A percentile compares a stretch with the other conserved stretches of the same genome.
Evolutionary conservation across 257 asterid species (phyloP).

Genomic region (Solanum chmielewskii): DNA sequence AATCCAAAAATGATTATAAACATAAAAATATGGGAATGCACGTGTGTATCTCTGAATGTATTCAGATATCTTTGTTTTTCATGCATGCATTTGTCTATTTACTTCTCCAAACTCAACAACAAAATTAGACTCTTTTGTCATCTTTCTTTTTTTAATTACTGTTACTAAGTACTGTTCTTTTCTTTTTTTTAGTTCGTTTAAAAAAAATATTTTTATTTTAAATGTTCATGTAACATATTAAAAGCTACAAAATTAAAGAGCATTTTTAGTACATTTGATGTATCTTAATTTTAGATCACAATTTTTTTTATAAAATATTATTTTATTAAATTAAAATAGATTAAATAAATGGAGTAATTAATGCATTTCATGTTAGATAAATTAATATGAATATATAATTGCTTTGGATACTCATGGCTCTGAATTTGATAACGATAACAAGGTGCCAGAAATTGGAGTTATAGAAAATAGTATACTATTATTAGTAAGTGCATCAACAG

Average conservation of each 20-base stretch:
- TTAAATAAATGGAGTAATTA: not conserved
- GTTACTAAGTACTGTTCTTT: not conserved
- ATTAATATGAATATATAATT: not conserved
- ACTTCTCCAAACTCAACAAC: not conserved
- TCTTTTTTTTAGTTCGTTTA: too few species aligned
- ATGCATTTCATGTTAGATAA: not conserved
- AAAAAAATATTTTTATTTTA: too few species aligned
- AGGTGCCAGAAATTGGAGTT: not conserved
- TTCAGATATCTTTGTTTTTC: not conserved
- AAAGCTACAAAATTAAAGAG: too few species aligned
- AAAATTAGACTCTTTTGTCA: not conserved
- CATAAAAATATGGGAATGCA: conserved; percentile 6
- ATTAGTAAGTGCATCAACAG: not conserved
- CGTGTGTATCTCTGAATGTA: conserved; percentile 3
- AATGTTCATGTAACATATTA: not conserved
- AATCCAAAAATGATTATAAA: not conserved
- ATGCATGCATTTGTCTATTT: not conserved
- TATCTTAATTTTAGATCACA: not conserved
- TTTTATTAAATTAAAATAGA: not conserved
- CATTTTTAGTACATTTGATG: too few species aligned
- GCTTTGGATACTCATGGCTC: conserved; percentile 12
- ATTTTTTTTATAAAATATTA: rapidly evolving
- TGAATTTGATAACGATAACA: not conserved
- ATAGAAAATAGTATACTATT: not conserved
- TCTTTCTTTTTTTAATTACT: not conserved